These are phyloP conservation scores for Primulina eburnea DNA, from an alignment of 257 asterid genomes.

Conservation along the genomic window DNA sequence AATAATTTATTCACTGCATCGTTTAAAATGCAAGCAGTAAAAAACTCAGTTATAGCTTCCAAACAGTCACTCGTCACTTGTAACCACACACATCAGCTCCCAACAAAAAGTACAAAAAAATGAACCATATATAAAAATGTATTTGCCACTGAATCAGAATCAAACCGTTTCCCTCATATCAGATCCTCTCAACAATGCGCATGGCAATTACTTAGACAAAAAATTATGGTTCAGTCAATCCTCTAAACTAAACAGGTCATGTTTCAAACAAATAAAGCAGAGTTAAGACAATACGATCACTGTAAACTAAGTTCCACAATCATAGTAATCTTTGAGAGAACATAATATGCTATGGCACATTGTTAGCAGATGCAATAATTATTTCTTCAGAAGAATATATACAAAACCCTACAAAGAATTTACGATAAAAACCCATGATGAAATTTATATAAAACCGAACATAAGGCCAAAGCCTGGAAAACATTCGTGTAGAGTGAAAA, in stretches of 20 bases:
- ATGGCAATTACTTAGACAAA: not conserved
- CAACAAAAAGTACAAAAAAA: not conserved
- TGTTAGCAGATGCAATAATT: not conserved
- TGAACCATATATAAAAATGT: not conserved
- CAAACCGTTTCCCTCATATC: not conserved
- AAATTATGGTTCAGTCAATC: not conserved
- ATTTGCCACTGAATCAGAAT: conserved; percentile 1
- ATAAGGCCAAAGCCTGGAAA: not conserved
- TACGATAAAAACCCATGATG: not conserved
- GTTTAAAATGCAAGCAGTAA: not conserved
- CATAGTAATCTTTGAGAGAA: not conserved
- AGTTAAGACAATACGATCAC: not conserved
- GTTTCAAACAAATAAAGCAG: not conserved
- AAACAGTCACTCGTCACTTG: not conserved
- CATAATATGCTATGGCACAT: not conserved
- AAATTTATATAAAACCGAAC: not conserved
- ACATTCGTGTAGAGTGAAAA: not conserved
- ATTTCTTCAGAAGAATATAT: too few relatives aligned
- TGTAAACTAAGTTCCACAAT: not conserved
- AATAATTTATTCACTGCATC: not conserved
- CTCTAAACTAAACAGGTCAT: not conserved
- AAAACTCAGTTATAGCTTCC: not conserved
- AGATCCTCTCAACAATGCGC: not conserved
- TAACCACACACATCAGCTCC: not conserved
- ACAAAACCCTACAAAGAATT: not conserved